Conservation (phyloP, 2,329 filamentous ascomycete species). For the Fusarium sp. region DNA sequence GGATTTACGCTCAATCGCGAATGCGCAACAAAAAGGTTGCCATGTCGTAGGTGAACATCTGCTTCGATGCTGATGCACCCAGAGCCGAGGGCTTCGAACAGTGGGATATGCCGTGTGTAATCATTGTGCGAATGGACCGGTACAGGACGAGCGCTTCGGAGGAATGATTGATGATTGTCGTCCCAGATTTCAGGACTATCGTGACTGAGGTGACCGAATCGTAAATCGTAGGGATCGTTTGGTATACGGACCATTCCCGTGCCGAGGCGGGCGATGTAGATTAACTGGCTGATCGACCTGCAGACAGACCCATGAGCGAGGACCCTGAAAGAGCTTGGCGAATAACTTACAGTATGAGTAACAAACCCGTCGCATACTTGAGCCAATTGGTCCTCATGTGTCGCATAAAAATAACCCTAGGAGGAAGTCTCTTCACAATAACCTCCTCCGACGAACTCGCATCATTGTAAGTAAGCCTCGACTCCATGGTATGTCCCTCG, state of each 20-base stretch:
- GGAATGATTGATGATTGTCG: constrained; percentile 7
- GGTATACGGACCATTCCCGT: not conserved
- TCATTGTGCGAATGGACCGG: constrained; percentile 18
- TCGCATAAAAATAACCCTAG: not conserved
- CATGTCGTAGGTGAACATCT: not conserved
- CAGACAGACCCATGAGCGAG: not conserved
- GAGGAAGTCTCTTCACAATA: not conserved
- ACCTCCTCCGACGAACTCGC: not conserved
- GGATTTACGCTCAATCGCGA: not conserved
- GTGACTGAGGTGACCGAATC: not conserved
- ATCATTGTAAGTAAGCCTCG: not conserved
- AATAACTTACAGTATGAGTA: not conserved
- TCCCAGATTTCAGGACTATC: constrained; percentile 18
- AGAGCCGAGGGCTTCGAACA: constrained; percentile 15
- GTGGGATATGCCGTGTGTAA: constrained; percentile 8
- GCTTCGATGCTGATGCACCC: constrained; percentile 17
- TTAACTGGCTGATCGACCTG: constrained; percentile 1
- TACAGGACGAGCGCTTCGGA: not conserved
- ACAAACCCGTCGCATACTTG: not conserved
- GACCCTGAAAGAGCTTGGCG: too few species aligned
- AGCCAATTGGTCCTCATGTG: not conserved
- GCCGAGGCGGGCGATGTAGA: not conserved
- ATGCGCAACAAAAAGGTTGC: not conserved
- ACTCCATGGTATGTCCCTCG: not conserved
- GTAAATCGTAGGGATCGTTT: constrained; percentile 20